Percentiles rank a stretch among this genome's conserved stretches.
phyloP scores from a whole-genome alignment of 2,329 filamentous ascomycete species.

The Cordyceps militaris region DNA sequence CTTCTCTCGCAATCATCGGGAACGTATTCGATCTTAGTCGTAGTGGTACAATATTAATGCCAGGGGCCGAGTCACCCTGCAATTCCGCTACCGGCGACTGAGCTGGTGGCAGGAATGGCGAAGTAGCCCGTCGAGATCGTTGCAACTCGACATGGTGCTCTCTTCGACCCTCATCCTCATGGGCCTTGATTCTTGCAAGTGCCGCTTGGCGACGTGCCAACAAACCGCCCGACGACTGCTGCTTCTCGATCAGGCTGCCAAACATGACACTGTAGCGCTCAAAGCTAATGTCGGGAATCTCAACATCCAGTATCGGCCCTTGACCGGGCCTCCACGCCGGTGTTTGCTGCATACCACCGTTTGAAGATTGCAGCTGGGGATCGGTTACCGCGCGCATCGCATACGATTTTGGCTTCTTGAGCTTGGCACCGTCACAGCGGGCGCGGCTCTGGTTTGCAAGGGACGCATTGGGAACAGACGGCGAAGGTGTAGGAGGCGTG shows the following conservation, averaged over 20 bases:
- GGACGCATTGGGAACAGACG: background rate
- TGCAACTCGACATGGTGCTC: conserved; percentile 24
- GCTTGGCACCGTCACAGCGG: background rate
- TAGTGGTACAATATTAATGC: conserved; percentile 1
- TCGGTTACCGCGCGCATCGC: background rate
- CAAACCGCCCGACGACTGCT: conserved; percentile 28
- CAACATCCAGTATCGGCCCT: conserved; percentile 54
- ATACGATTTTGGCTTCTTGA: conserved; percentile 1
- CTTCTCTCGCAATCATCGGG: background rate
- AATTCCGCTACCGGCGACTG: background rate
- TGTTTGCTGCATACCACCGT: background rate
- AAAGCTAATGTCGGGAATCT: conserved; percentile 73
- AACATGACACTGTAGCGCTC: conserved; percentile 97
- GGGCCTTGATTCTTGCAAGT: conserved; percentile 48
- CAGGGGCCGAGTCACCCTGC: background rate
- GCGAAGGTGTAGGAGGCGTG: background rate
- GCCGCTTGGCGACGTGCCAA: conserved; percentile 53
- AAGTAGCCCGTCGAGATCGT: conserved; percentile 39
- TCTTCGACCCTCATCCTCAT: conserved; percentile 37
- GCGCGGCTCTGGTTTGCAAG: background rate
- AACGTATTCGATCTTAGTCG: conserved; percentile 6
- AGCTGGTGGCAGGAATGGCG: conserved; percentile 27
- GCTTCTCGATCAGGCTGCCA: conserved; percentile 56
- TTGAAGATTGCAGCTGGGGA: background rate
- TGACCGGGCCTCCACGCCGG: background rate